These are phyloP conservation scores for Dalechampia spathulata DNA, from an alignment of 441 rosid species.

Conservation along the genomic window DNA sequence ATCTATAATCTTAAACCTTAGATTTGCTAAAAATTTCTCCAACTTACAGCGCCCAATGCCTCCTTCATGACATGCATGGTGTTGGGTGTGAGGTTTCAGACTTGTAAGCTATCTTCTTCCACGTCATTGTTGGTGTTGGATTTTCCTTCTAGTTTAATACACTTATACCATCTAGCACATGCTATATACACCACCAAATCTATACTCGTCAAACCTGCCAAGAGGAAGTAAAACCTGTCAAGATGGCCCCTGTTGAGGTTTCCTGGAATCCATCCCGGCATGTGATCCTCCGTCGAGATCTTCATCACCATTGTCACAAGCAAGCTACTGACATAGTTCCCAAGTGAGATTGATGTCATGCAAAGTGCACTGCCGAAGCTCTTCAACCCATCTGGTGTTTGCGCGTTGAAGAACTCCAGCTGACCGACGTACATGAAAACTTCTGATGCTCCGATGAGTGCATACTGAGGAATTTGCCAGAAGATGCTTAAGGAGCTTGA, in stretches of 20 bases:
- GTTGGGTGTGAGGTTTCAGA: no score
- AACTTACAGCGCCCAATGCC: no score
- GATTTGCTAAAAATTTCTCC: no score
- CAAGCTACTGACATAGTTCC: conserved; percentile 26
- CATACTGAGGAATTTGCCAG: conserved; percentile 36
- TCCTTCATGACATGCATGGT: no score
- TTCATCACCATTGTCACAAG: conserved; percentile 28
- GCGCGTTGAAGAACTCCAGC: conserved; percentile 30
- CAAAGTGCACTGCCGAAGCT: conserved; percentile 30
- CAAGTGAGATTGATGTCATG: conserved; percentile 31
- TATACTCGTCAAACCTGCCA: conserved; percentile 21
- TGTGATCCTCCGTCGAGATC: conserved; percentile 20
- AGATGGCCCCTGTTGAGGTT: conserved; percentile 29
- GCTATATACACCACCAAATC: no score
- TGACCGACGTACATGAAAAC: no score
- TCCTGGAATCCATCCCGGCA: conserved; percentile 36
- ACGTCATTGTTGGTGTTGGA: no score
- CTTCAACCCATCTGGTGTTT: conserved; percentile 30
- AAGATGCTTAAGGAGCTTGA: conserved; percentile 30
- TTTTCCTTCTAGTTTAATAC: no score
- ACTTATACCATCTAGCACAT: no score
- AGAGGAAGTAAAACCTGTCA: conserved; percentile 33
- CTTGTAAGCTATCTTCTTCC: no score
- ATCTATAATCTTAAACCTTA: no score
- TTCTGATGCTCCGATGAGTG: conserved; percentile 30